Evolutionary conservation across 2,329 filamentous ascomycete species (phyloP).

Genomic region (Lasiodiplodia theobromae): DNA sequence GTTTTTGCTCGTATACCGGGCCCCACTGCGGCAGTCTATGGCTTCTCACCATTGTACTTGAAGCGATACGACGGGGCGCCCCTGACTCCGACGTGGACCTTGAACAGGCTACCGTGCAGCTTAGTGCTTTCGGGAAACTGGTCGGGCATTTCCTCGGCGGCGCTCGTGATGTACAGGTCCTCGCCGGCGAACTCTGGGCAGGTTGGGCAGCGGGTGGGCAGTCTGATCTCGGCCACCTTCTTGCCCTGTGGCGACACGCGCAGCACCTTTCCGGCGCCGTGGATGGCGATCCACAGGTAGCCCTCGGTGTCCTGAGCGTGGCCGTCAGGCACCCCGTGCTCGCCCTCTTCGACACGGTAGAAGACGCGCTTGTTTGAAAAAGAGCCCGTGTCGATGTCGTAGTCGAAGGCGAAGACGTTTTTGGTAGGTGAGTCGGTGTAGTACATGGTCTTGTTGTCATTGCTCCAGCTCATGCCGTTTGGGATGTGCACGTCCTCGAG

Average conservation of each 20-base stretch:
- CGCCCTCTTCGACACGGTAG: constrained; percentile 66
- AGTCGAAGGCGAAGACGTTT: constrained; percentile 78
- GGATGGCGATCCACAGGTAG: constrained; percentile 89
- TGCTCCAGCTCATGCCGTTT: constrained; percentile 84
- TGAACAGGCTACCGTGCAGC: constrained; percentile 76
- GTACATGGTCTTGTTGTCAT: constrained; percentile 76
- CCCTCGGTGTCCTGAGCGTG: constrained; percentile 84
- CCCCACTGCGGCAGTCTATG: constrained; percentile 18
- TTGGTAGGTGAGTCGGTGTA: constrained; percentile 79
- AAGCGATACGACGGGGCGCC: constrained; percentile 56
- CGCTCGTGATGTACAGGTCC: constrained; percentile 80
- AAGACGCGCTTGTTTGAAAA: constrained; percentile 74
- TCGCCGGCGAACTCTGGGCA: constrained; percentile 81
- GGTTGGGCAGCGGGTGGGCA: constrained; percentile 81
- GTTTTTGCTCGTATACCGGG: constrained; percentile 19
- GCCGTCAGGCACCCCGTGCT: constrained; percentile 73
- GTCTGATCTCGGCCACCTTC: constrained; percentile 74
- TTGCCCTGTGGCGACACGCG: constrained; percentile 74
- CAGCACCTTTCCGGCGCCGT: constrained; percentile 77
- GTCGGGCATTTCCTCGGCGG: constrained; percentile 71
- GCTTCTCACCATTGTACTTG: constrained; percentile 36
- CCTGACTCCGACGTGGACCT: constrained; percentile 74
- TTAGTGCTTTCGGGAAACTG: constrained; percentile 67
- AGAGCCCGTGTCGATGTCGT: constrained; percentile 67
- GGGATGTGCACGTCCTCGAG: constrained; percentile 75